phyloP scores from a whole-genome alignment of 805 yeast species.

The Cephaloascus fragrans region DNA sequence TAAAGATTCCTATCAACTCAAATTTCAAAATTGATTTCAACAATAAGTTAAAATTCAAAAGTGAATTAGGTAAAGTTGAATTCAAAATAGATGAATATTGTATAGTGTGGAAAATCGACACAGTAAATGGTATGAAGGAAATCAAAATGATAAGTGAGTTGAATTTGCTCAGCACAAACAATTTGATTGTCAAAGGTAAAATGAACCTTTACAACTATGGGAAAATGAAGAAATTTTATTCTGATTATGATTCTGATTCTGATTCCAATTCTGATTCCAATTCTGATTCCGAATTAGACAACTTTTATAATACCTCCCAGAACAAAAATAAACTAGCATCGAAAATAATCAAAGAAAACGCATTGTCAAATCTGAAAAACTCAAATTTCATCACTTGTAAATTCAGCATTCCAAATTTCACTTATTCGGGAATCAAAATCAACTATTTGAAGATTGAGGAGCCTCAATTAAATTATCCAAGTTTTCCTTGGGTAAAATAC shows the following conservation, averaged over 20 bases:
- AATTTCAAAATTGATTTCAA: slow-evolving; percentile 29
- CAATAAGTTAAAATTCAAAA: slow-evolving; percentile 53
- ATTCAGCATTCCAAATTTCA: slow-evolving; percentile 33
- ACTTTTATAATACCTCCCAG: slow-evolving; percentile 7
- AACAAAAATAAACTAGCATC: neutral
- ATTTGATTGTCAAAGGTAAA: neutral
- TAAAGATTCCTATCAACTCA: slow-evolving; percentile 25
- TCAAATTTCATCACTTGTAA: slow-evolving; percentile 16
- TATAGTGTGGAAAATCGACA: slow-evolving; percentile 63
- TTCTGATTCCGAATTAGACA: slow-evolving; percentile 19
- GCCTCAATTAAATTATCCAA: slow-evolving; percentile 46
- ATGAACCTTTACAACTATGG: neutral
- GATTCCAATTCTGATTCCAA: slow-evolving; percentile 16
- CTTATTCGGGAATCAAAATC: slow-evolving; percentile 58
- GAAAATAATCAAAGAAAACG: slow-evolving; percentile 5
- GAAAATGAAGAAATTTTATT: too few species aligned
- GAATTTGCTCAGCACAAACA: slow-evolving; percentile 12
- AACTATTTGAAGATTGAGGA: slow-evolving; percentile 62
- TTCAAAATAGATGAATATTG: slow-evolving; percentile 64
- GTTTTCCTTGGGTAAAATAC: slow-evolving; percentile 76
- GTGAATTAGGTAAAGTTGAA: slow-evolving; percentile 61
- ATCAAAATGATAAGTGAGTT: slow-evolving; percentile 51
- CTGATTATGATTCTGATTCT: neutral
- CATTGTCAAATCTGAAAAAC: slow-evolving; percentile 6
- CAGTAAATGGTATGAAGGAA: slow-evolving; percentile 50